phyloP scores from a whole-genome alignment of 768 basidiomycete species.

The Leccinum subgranulosum region DNA sequence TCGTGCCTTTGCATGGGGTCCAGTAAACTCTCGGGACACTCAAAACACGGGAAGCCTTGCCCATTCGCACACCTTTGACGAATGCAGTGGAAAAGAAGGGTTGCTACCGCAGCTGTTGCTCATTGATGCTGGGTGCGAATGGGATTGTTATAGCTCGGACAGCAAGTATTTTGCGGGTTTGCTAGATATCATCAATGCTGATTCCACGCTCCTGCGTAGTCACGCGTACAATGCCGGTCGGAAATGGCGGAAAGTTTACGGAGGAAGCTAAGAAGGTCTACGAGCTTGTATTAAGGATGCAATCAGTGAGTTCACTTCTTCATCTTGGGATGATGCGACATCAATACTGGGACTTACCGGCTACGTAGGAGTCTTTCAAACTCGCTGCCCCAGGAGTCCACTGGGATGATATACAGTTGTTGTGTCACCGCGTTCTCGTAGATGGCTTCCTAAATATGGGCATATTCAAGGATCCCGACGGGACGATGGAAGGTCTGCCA shows the following conservation, averaged over 20 bases:
- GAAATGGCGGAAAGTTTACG: conserved; percentile 89
- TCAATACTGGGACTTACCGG: not conserved
- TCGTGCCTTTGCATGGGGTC: conserved; percentile 82
- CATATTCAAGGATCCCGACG: conserved; percentile 74
- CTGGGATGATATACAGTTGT: conserved; percentile 86
- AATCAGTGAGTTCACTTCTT: conserved; percentile 48
- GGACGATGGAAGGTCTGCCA: conserved; percentile 5
- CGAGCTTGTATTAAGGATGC: conserved; percentile 87
- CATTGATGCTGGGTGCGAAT: conserved; percentile 96
- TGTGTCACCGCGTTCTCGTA: conserved; percentile 81
- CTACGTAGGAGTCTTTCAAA: conserved; percentile 63
- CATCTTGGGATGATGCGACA: not conserved
- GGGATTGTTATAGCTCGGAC: conserved; percentile 64
- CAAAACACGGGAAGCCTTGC: conserved; percentile 49
- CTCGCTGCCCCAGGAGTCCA: conserved; percentile 73
- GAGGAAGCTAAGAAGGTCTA: conserved; percentile 80
- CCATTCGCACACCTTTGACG: conserved; percentile 29
- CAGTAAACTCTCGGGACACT: conserved; percentile 54
- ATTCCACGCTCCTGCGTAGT: conserved; percentile 43
- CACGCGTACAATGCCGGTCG: conserved; percentile 87
- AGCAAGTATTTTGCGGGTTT: conserved; percentile 34
- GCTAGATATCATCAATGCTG: not conserved
- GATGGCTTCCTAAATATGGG: conserved; percentile 79
- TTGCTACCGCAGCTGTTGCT: conserved; percentile 72
- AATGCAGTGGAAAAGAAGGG: conserved; percentile 17